Evolutionary conservation across 257 asterid species (phyloP), one percentile per base, ranked within the genome.

Genomic region (Phtheirospermum japonicum): DNA sequence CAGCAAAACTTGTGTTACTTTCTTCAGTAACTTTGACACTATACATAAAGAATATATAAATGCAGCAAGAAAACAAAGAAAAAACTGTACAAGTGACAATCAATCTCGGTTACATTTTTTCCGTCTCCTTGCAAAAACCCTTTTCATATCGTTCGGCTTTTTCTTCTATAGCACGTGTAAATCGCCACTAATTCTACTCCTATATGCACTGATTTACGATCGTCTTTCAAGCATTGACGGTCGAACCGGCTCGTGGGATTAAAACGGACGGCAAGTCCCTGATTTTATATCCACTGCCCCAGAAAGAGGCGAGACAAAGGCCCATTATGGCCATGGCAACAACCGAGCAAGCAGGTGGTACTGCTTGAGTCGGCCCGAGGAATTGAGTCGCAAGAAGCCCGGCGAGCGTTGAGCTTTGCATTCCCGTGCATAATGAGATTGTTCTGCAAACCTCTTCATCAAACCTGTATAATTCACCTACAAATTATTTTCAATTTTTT

Each of bases 281-380:
- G 72, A 93, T 80, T 45, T 89, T 78, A 52, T 17, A 76, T 17
- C 96, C 95, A 9, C 73, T 73, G 5, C 99, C 99, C 99, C 99
- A 93, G 80, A 85, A 93, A 2, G 97, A 90, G 62, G 99, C 97
- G 5, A 93, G 87, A 61, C 94, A 82, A 30, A 93, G 96, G 56
- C 99, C 99, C 99, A 93, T 87, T 72, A 89, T 89, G 13, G 99
- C 97, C 99, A 89, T 89, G 60, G 90, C 88, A 4, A 93, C 95
- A 1, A 89, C 96, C 0, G 97, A 93, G 77, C 97, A 89, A 68
- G 99, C 99, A 1, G 96, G 82, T 33, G 99, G 89, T 13, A 93
- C 99, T 0, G 96, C 92, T 76, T 89, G 97, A 19, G 94, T 85
- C 77, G 83, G 76, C 13, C 93, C 94, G 0, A 93, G 90, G 70